phyloP scores from a whole-genome alignment of 306 rosid genomes.

The Dalbergia cultrata region DNA sequence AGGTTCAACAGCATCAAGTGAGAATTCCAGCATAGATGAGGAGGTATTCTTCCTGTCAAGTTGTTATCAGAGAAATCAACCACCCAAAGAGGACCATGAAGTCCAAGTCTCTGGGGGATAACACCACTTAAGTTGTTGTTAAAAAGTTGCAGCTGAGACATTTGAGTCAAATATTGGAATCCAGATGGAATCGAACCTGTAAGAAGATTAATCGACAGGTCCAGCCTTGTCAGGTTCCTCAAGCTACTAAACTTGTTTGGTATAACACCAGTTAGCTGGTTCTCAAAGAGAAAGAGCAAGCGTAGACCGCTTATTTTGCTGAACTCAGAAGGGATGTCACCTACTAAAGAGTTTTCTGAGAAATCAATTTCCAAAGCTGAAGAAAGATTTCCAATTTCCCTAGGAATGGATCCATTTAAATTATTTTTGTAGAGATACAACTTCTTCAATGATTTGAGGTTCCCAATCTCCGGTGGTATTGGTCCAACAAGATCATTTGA shows the following conservation, averaged over 20 bases:
- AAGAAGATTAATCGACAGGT: slow-evolving; percentile 89
- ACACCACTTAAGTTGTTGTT: slow-evolving; percentile 77
- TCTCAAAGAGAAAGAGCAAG: slow-evolving; percentile 88
- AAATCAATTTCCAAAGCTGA: slow-evolving; percentile 73
- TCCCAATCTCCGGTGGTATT: slow-evolving; percentile 81
- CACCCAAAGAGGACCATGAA: slow-evolving; percentile 83
- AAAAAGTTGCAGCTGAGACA: slow-evolving; percentile 86
- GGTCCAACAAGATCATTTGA: slow-evolving; percentile 73
- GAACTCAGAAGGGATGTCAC: slow-evolving; percentile 79
- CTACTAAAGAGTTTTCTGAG: slow-evolving; percentile 80
- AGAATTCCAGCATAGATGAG: slow-evolving; percentile 75
- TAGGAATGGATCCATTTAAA: slow-evolving; percentile 95
- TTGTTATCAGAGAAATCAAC: slow-evolving; percentile 83
- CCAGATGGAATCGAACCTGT: slow-evolving; percentile 79
- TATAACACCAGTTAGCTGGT: slow-evolving; percentile 84
- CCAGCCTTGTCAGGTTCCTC: slow-evolving; percentile 73
- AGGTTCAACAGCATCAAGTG: slow-evolving; percentile 73
- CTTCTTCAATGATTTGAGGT: slow-evolving; percentile 67
- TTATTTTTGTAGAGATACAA: slow-evolving; percentile 81
- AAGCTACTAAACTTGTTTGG: slow-evolving; percentile 75
- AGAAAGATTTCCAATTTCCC: slow-evolving; percentile 89
- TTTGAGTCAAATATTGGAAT: slow-evolving; percentile 65
- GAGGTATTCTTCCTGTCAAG: slow-evolving; percentile 79
- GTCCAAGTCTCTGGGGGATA: slow-evolving; percentile 82
- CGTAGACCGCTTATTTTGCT: slow-evolving; percentile 69